phyloP scores from a whole-genome alignment of 768 basidiomycete genomes.

The Amylocystis lapponica region DNA sequence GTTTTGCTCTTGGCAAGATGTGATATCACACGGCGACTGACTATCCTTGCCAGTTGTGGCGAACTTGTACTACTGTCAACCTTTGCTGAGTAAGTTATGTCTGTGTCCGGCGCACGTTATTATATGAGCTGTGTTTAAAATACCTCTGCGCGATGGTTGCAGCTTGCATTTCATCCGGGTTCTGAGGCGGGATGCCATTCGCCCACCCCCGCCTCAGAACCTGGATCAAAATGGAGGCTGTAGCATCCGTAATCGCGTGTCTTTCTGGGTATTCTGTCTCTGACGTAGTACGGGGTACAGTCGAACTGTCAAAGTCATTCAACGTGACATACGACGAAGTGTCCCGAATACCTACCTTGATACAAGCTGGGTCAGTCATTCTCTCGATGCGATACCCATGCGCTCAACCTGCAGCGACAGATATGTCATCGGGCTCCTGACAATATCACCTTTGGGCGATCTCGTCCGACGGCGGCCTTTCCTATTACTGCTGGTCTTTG shows the following conservation, averaged over 20 bases:
- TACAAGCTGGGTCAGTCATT: constrained; percentile 55
- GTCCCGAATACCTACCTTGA: constrained; percentile 53
- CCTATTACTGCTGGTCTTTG: constrained; percentile 48
- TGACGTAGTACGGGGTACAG: too few species aligned
- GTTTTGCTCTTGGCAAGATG: constrained; percentile 8
- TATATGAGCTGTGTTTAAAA: too few species aligned
- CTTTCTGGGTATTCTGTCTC: too few species aligned
- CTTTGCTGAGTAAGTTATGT: constrained; percentile 59
- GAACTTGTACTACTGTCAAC: constrained; percentile 85
- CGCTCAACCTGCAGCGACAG: constrained; percentile 5
- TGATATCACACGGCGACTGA: background rate
- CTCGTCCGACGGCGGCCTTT: constrained; percentile 72
- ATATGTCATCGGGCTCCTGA: constrained; percentile 31
- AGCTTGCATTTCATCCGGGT: too few species aligned
- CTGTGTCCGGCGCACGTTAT: too few species aligned
- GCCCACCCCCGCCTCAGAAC: too few species aligned
- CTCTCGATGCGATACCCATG: background rate
- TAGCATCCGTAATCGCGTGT: too few species aligned
- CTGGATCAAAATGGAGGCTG: too few species aligned
- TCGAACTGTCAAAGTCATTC: constrained; percentile 30
- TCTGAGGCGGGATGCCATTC: too few species aligned
- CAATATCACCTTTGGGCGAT: constrained; percentile 82
- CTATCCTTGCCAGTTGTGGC: constrained; percentile 40
- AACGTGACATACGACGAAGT: constrained; percentile 31
- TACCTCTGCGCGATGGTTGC: too few species aligned